A percentile compares a stretch with the other conserved stretches of the same genome.
Evolutionary conservation across 1,139 yeast genomes (phyloP).

Genomic region (Geotrichum histeridarum): DNA sequence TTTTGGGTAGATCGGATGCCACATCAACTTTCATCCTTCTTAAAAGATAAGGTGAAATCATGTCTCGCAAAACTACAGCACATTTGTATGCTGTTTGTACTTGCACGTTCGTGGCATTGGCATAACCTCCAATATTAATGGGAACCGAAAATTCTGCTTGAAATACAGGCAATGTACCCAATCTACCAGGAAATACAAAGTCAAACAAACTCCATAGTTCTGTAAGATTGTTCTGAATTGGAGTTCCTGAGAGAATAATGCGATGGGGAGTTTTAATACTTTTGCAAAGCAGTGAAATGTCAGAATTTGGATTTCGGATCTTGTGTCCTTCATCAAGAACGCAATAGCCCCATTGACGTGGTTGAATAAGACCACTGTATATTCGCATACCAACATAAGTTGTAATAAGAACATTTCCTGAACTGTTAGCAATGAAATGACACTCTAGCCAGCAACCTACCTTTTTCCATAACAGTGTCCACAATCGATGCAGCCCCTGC

Average conservation of each 20-base stretch:
- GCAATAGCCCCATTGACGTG: constrained; percentile 80
- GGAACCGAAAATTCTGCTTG: constrained; percentile 90
- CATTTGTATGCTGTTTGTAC: constrained; percentile 96
- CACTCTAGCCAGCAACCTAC: constrained; percentile 34
- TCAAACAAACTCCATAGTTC: constrained; percentile 95
- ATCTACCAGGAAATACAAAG: constrained; percentile 86
- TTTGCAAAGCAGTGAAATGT: constrained; percentile 78
- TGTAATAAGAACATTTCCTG: constrained; percentile 68
- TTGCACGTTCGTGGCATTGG: constrained; percentile 92
- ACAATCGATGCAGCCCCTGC: constrained; percentile 42
- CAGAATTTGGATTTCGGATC: constrained; percentile 90
- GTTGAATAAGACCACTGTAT: constrained; percentile 64
- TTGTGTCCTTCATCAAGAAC: constrained; percentile 96
- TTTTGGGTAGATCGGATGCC: constrained; percentile 92
- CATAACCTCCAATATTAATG: constrained; percentile 95
- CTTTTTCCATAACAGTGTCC: constrained; percentile 49
- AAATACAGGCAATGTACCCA: constrained; percentile 92
- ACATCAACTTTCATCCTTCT: constrained; percentile 89
- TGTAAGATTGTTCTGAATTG: constrained; percentile 85
- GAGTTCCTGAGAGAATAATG: constrained; percentile 88
- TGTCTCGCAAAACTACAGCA: constrained; percentile 82
- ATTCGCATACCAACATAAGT: constrained; percentile 87
- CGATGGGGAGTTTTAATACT: constrained; percentile 76
- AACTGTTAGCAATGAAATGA: constrained; percentile 1
- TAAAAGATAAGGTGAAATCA: constrained; percentile 82